Conservation (phyloP, 176 grass and related monocot species). For the Avena sativa region DNA sequence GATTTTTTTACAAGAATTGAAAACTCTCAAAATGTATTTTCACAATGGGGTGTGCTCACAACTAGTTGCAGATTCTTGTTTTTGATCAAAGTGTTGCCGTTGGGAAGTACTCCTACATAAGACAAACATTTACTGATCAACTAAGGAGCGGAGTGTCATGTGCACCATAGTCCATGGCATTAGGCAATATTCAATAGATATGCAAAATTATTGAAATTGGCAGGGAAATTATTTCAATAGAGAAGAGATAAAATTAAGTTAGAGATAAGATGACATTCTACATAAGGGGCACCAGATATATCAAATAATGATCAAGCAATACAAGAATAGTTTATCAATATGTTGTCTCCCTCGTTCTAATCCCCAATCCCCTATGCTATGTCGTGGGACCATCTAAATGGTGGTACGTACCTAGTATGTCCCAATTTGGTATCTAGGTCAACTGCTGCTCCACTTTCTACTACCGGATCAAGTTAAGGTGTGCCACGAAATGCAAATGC, state of each 20-base stretch:
- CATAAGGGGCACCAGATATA: background rate
- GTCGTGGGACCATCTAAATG: too few species aligned
- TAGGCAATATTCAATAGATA: background rate
- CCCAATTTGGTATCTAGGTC: too few species aligned
- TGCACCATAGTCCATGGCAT: background rate
- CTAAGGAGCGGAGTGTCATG: background rate
- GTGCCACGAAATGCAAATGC: conserved; percentile 19
- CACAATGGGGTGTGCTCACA: background rate
- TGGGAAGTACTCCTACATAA: background rate
- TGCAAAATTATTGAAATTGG: background rate
- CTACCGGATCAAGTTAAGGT: background rate
- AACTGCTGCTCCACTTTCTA: too few species aligned
- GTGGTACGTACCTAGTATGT: too few species aligned
- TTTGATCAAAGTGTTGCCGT: background rate
- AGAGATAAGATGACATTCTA: background rate
- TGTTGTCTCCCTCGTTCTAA: background rate
- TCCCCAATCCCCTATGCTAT: background rate
- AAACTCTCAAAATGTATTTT: background rate
- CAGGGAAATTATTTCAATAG: background rate
- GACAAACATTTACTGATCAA: background rate
- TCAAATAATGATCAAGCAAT: background rate
- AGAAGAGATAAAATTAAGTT: background rate
- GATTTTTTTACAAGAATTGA: background rate
- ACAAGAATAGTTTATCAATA: background rate
- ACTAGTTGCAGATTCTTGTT: background rate